Percentiles rank a stretch among this genome's conserved stretches.
Evolutionary conservation across 176 grass and related monocot species (phyloP).

Genomic region (Aegilops speltoides): DNA sequence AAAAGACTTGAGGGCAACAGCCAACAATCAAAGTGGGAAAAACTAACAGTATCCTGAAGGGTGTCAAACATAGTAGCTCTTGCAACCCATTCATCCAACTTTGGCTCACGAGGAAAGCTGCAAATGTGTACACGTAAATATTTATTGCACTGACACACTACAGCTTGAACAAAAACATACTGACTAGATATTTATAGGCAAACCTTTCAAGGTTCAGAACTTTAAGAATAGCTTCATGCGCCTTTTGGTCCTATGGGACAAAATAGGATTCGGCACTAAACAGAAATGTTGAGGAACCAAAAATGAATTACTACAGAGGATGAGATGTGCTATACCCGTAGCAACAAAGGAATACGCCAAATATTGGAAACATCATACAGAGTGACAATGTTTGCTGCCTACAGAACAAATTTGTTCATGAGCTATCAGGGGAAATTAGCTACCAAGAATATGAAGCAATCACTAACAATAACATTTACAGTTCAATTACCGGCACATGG

Average conservation of each 20-base stretch:
- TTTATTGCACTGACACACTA: not conserved
- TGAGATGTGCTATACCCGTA: conserved; percentile 47
- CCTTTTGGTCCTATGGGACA: conserved; percentile 63
- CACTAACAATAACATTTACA: not conserved
- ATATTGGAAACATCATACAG: conserved; percentile 85
- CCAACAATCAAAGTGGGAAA: not conserved
- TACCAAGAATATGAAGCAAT: not conserved
- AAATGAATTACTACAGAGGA: not conserved
- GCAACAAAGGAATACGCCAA: conserved; percentile 74
- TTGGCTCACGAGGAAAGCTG: conserved; percentile 50
- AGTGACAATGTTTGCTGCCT: conserved; percentile 67
- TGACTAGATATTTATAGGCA: conserved; percentile 19
- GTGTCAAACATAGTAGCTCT: conserved; percentile 52
- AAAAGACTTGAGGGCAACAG: not conserved
- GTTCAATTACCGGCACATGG: conserved; percentile 69
- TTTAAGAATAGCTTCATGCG: conserved; percentile 77
- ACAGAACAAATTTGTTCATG: conserved; percentile 32
- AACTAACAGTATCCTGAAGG: conserved; percentile 63
- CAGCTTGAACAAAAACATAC: conserved; percentile 7
- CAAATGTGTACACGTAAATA: conserved; percentile 3
- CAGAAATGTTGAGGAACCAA: not conserved
- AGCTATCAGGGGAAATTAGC: conserved; percentile 2
- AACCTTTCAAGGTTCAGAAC: conserved; percentile 76
- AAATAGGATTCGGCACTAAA: conserved; percentile 2
- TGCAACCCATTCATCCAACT: conserved; percentile 59